phyloP scores from a whole-genome alignment of 2,329 filamentous ascomycete genomes.

The Phoma herbarum region DNA sequence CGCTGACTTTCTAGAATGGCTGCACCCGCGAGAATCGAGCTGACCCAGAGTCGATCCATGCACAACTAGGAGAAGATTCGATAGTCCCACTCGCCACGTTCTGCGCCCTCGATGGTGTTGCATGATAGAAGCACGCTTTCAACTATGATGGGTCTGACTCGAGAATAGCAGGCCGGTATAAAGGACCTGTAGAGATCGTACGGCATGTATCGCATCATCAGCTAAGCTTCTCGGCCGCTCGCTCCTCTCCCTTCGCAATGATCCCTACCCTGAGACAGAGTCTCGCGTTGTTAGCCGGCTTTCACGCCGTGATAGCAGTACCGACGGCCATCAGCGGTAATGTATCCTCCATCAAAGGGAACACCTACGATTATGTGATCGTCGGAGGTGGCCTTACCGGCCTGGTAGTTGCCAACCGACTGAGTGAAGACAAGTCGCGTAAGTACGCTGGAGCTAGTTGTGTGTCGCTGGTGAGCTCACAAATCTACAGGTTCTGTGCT shows the following conservation, averaged over 20 bases:
- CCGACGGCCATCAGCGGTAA: not conserved
- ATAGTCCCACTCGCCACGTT: constrained; percentile 3
- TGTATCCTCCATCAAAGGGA: constrained; percentile 2
- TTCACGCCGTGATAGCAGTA: constrained; percentile 4
- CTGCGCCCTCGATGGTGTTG: not conserved
- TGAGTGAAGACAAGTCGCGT: constrained; percentile 29
- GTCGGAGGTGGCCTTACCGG: constrained; percentile 35
- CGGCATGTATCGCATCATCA: not conserved
- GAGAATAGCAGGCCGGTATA: constrained; percentile 1
- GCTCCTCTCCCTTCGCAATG: constrained; percentile 4
- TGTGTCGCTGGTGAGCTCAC: not conserved
- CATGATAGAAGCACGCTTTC: constrained; percentile 4
- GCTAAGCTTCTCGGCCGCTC: not conserved
- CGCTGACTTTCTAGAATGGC: not conserved
- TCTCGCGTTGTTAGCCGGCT: constrained; percentile 6
- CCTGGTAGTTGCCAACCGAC: constrained; percentile 30
- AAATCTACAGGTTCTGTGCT: constrained; percentile 24
- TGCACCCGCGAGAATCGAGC: not conserved
- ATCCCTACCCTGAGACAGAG: constrained; percentile 10
- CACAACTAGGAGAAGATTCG: not conserved
- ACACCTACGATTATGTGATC: constrained; percentile 36
- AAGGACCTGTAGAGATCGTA: not conserved
- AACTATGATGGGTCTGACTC: constrained; percentile 7
- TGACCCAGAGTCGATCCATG: constrained; percentile 2
- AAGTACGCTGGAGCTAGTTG: no score